Percentiles rank a stretch among this genome's conserved stretches.
Conservation (phyloP, 495 filamentous ascomycete species). For the Tuber melanosporum region DNA sequence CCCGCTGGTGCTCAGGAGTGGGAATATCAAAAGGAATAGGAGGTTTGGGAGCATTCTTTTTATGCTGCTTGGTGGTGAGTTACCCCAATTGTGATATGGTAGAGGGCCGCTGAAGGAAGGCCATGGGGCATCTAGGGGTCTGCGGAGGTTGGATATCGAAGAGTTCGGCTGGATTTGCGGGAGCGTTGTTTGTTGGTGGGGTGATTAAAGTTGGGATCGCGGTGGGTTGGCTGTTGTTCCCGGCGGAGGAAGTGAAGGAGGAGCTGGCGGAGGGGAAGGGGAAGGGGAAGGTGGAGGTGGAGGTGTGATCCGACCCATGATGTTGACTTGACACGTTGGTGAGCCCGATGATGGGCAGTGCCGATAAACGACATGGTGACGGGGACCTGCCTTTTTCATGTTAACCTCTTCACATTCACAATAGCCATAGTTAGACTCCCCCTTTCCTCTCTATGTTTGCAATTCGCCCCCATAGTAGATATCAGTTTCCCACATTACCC, state of each 20-base stretch:
- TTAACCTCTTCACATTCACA: not conserved
- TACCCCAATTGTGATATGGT: not conserved
- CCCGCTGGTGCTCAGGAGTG: conserved; percentile 48
- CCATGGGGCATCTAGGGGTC: conserved; percentile 40
- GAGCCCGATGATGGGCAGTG: not conserved
- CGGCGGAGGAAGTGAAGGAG: not conserved
- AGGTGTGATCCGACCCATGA: not conserved
- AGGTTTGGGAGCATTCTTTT: conserved; percentile 53
- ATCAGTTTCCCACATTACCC: not conserved
- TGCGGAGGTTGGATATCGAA: conserved; percentile 58
- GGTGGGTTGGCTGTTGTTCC: conserved; percentile 10
- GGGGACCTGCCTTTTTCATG: not conserved
- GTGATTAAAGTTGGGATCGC: conserved; percentile 50
- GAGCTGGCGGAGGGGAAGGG: not conserved
- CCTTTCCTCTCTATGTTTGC: not conserved
- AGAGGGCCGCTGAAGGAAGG: not conserved
- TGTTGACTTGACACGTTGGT: not conserved
- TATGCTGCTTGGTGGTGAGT: conserved; percentile 52
- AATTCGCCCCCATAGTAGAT: not conserved
- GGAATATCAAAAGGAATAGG: conserved; percentile 61
- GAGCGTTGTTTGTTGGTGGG: conserved; percentile 56
- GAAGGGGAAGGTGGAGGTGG: not conserved
- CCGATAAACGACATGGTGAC: not conserved
- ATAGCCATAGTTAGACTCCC: not conserved
- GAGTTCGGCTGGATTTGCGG: conserved; percentile 51